A percentile compares a stretch with the other conserved stretches of the same genome.
Conservation (phyloP, 2,329 filamentous ascomycete genomes). For the Arthrobotrys megalospora region DNA sequence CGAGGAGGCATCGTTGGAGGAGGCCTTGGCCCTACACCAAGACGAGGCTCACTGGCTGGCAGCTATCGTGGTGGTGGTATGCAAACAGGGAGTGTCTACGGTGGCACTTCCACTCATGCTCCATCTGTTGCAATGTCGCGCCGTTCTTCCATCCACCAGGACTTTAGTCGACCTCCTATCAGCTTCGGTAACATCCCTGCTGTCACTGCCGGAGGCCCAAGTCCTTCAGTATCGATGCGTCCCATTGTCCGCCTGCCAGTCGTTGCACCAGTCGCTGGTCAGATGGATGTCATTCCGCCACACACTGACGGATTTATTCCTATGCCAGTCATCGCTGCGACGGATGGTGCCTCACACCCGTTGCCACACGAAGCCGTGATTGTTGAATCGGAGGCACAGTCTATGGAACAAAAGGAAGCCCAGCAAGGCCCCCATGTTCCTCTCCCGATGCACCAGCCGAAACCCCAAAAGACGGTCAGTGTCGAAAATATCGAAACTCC, state of each 20-base stretch:
- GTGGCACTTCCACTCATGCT: conserved; percentile 64
- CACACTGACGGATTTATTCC: conserved; percentile 33
- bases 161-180: conserved; percentile 60
- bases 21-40: conserved; percentile 75
- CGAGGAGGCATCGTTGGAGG: conserved; percentile 74
- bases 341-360: conserved; percentile 30
- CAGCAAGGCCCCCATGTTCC: conserved; percentile 74
- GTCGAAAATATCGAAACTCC: conserved; percentile 93
- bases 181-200: conserved; percentile 60
- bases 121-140: conserved; percentile 65
- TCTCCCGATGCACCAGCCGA: conserved; percentile 87
- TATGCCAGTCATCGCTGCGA: not conserved
- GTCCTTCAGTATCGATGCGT: conserved; percentile 60
- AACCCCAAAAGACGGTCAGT: conserved; percentile 93
- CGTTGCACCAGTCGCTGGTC: conserved; percentile 63
- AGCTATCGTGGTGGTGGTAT: conserved; percentile 59
- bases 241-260: conserved; percentile 66
- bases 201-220: conserved; percentile 46
- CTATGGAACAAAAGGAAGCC: conserved; percentile 74
- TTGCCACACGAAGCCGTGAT: conserved; percentile 26
- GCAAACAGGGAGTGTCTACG: conserved; percentile 85
- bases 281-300: conserved; percentile 21
- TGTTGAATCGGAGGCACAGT: conserved; percentile 17
- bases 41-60: conserved; percentile 54
- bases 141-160: conserved; percentile 63